Conservation (phyloP, 176 grass and related monocot genomes). For the Zea luxurians region DNA sequence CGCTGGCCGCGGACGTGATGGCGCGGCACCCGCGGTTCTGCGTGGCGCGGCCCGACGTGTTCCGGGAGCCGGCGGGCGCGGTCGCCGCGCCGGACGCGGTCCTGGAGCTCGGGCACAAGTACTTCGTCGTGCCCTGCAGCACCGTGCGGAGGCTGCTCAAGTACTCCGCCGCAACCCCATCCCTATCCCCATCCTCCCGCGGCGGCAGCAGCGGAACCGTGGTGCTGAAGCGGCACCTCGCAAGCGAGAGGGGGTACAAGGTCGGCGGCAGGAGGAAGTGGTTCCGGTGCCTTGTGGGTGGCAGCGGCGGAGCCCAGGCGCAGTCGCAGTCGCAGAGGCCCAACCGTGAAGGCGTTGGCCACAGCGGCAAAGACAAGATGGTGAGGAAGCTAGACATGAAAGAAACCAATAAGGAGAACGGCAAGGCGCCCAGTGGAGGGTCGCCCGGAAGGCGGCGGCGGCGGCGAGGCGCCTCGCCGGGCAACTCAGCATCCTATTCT, state of each 20-base stretch:
- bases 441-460: slow-evolving; percentile 14
- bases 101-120: slow-evolving; percentile 48
- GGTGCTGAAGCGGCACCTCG: slow-evolving; percentile 35
- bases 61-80: slow-evolving; percentile 43
- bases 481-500: slow-evolving; percentile 34
- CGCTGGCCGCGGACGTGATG: slow-evolving; percentile 54
- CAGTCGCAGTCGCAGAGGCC: not conserved
- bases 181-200: not conserved
- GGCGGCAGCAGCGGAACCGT: not conserved
- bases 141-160: slow-evolving; percentile 52
- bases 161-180: slow-evolving; percentile 18
- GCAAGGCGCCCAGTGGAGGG: not conserved
- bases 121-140: slow-evolving; percentile 54
- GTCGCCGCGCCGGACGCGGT: slow-evolving; percentile 45
- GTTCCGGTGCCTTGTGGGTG: slow-evolving; percentile 26
- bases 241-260: slow-evolving; percentile 20
- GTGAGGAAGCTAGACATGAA: not conserved
- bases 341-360: not conserved
- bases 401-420: not conserved
- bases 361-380: not conserved
- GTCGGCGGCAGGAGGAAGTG: slow-evolving; percentile 22
- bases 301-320: not conserved
- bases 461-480: slow-evolving; percentile 33
- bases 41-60: slow-evolving; percentile 55
- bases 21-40: slow-evolving; percentile 53